These are phyloP conservation scores for Calonectria pseudoreteaudii DNA, from an alignment of 2,329 filamentous ascomycete species.

Conservation along the genomic window DNA sequence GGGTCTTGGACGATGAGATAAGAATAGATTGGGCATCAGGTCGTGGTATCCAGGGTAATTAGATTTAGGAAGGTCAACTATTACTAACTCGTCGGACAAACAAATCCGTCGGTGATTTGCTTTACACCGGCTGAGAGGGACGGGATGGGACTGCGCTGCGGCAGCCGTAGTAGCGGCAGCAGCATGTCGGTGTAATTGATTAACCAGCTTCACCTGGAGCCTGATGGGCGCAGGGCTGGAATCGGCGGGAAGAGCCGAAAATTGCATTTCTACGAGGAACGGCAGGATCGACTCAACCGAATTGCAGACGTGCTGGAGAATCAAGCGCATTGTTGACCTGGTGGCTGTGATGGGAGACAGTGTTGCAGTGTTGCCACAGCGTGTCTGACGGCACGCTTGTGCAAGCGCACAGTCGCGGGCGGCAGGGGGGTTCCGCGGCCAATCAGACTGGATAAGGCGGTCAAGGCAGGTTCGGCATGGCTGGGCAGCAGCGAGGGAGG, in stretches of 20 bases:
- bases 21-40: slow-evolving; percentile 7
- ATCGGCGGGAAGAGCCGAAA: background rate
- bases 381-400: slow-evolving; percentile 57
- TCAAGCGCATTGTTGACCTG: background rate
- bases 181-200: background rate
- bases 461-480: background rate
- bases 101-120: background rate
- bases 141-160: no score
- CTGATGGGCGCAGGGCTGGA: background rate
- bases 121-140: slow-evolving; percentile 41
- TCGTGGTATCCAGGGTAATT: background rate
- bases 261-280: background rate
- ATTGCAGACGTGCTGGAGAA: background rate
- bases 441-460: background rate
- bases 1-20: background rate
- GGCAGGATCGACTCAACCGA: background rate
- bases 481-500: background rate
- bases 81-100: slow-evolving; percentile 6
- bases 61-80: background rate
- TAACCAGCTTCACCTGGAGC: background rate
- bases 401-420: slow-evolving; percentile 1
- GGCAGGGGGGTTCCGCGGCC: background rate
- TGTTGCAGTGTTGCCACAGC: background rate
- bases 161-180: no score
- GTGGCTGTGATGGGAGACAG: background rate